These are phyloP conservation scores for Ramularia endophylla DNA, from an alignment of 2,329 filamentous ascomycete species.

Conservation along the genomic window DNA sequence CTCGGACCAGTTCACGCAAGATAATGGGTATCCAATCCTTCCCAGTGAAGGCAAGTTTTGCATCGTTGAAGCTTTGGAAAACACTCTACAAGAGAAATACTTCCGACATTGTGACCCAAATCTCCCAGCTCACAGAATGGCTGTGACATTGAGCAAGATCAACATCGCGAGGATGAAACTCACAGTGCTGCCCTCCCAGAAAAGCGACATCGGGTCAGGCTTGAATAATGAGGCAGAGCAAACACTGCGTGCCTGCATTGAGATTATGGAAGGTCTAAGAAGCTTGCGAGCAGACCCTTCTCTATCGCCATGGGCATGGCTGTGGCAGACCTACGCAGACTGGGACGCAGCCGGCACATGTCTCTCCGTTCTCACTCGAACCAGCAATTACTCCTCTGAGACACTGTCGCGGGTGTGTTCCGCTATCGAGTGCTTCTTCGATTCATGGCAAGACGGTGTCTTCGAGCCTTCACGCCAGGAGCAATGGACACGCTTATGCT, in stretches of 20 bases:
- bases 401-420: conserved; percentile 5
- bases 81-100: conserved; percentile 17
- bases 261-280: conserved; percentile 12
- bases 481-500: background rate
- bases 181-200: conserved; percentile 4
- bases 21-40: conserved; percentile 16
- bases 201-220: conserved; percentile 4
- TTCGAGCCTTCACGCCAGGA: background rate
- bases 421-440: conserved; percentile 12
- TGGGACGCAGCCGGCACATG: conserved; percentile 12
- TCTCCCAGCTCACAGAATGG: conserved; percentile 2
- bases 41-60: conserved; percentile 17
- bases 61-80: conserved; percentile 15
- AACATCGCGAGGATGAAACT: conserved; percentile 14
- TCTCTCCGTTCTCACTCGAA: conserved; percentile 3
- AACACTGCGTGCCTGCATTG: conserved; percentile 4
- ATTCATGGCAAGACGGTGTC: conserved; percentile 7
- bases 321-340: conserved; percentile 11
- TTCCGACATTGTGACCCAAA: conserved; percentile 9
- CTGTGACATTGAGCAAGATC: conserved; percentile 14
- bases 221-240: conserved; percentile 8
- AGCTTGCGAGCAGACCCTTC: conserved; percentile 10
- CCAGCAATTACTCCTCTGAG: background rate
- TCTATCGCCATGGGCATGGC: conserved; percentile 13
- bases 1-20: conserved; percentile 16